Conservation (phyloP, 495 filamentous ascomycete genomes). For the Saxophila tyrrhenica region DNA sequence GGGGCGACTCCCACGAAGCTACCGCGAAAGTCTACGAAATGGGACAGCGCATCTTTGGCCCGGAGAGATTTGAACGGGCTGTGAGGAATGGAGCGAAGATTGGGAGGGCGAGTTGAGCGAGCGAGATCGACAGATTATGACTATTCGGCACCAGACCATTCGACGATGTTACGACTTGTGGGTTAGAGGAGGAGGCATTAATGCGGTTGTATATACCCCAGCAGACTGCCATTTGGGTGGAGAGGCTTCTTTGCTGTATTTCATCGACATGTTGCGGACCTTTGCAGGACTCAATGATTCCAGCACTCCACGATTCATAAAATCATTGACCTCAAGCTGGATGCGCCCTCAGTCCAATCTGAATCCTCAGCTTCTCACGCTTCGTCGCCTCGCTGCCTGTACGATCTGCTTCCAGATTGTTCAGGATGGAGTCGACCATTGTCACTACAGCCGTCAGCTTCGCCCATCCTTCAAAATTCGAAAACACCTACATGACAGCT, state of each 20-base stretch:
- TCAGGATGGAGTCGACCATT: slow-evolving; percentile 14
- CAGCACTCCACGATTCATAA: neutral
- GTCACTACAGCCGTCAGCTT: slow-evolving; percentile 8
- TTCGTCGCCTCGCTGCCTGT: slow-evolving; percentile 15
- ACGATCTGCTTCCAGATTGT: slow-evolving; percentile 15
- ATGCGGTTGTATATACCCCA: too few species aligned
- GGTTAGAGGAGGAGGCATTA: too few species aligned
- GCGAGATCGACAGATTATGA: neutral
- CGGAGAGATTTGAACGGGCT: neutral
- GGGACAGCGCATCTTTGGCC: neutral
- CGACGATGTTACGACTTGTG: neutral
- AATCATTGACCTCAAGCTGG: slow-evolving; percentile 11
- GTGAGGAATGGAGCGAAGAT: neutral
- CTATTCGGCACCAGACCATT: neutral
- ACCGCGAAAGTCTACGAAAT: neutral
- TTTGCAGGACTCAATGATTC: neutral
- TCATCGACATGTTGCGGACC: neutral
- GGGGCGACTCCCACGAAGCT: neutral
- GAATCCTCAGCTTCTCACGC: slow-evolving; percentile 14
- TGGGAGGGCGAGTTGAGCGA: neutral
- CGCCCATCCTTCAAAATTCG: too few species aligned
- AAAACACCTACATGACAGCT: neutral
- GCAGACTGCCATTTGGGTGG: neutral
- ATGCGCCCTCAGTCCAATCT: slow-evolving; percentile 19
- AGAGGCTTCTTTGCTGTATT: too few species aligned